Evolutionary conservation across 1,284 basidiomycete species (phyloP).

Genomic region (Tylopilus sp.): DNA sequence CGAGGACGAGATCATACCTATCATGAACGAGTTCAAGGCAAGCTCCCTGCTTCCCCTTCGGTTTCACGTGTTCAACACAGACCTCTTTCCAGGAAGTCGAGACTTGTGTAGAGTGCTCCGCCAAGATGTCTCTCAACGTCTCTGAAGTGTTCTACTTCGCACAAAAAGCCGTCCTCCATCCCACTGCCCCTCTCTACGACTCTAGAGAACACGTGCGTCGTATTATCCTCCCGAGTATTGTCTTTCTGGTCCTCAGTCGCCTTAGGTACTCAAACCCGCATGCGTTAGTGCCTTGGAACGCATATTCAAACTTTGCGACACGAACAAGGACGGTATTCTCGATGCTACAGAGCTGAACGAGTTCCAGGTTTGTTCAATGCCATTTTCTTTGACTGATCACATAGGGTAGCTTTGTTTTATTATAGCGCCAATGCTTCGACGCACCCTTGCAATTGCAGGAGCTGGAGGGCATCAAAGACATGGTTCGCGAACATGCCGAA

Average conservation of each 20-base stretch:
- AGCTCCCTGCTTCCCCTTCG: slow-evolving; percentile 12
- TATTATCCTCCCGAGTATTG: not conserved
- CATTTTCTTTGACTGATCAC: not conserved
- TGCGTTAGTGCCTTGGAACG: slow-evolving; percentile 86
- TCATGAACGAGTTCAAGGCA: slow-evolving; percentile 98
- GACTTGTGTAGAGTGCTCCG: slow-evolving; percentile 97
- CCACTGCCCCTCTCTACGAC: slow-evolving; percentile 96
- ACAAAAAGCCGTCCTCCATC: slow-evolving; percentile 96
- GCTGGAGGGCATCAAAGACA: slow-evolving; percentile 86
- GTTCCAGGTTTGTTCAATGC: slow-evolving; percentile 70
- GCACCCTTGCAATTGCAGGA: slow-evolving; percentile 90
- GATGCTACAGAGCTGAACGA: slow-evolving; percentile 93
- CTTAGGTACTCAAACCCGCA: slow-evolving; percentile 87
- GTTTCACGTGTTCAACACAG: slow-evolving; percentile 7
- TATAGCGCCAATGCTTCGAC: slow-evolving; percentile 90
- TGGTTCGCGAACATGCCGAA: slow-evolving; percentile 73
- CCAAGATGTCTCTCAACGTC: slow-evolving; percentile 85
- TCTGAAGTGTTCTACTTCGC: slow-evolving; percentile 99
- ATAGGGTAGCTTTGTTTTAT: slow-evolving; percentile 2
- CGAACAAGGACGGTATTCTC: slow-evolving; percentile 90
- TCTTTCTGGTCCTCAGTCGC: slow-evolving; percentile 3
- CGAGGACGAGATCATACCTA: slow-evolving; percentile 90
- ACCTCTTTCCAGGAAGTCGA: slow-evolving; percentile 77
- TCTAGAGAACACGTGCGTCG: slow-evolving; percentile 81
- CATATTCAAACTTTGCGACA: slow-evolving; percentile 95